These are phyloP conservation scores for Garcileccinum viscosum DNA, from an alignment of 1,284 basidiomycete species.

Conservation along the genomic window DNA sequence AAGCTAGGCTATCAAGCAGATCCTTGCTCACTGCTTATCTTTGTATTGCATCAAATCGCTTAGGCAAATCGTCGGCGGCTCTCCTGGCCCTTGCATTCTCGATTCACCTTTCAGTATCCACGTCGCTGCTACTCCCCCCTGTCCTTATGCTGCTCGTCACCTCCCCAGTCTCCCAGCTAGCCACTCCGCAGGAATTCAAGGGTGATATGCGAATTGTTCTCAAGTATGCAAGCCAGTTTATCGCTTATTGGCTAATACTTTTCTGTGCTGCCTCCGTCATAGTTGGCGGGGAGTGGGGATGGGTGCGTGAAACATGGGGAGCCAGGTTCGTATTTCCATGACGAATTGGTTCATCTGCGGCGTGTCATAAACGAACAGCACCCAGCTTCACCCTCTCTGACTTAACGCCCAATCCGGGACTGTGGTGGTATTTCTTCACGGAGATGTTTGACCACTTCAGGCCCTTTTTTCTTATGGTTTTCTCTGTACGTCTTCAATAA, in stretches of 20 bases:
- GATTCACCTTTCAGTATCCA: slow-evolving; percentile 75
- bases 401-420: slow-evolving; percentile 90
- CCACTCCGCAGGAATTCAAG: slow-evolving; percentile 57
- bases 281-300: slow-evolving; percentile 63
- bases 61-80: slow-evolving; percentile 61
- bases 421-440: slow-evolving; percentile 99
- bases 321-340: slow-evolving; percentile 65
- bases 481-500: slow-evolving; percentile 68
- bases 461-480: slow-evolving; percentile 94
- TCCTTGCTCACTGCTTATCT: not conserved
- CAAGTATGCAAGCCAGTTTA: slow-evolving; percentile 56
- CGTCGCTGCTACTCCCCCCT: slow-evolving; percentile 71
- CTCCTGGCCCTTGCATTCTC: slow-evolving; percentile 74
- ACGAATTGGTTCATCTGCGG: not conserved
- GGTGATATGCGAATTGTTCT: slow-evolving; percentile 42
- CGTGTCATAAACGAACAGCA: not conserved
- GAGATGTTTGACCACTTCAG: slow-evolving; percentile 99
- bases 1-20: not conserved
- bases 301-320: slow-evolving; percentile 84
- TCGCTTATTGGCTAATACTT: slow-evolving; percentile 55
- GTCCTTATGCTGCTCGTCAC: slow-evolving; percentile 69
- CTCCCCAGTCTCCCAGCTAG: slow-evolving; percentile 67
- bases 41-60: not conserved
- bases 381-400: slow-evolving; percentile 77
- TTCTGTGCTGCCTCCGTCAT: slow-evolving; percentile 41